phyloP scores from a whole-genome alignment of 1,284 basidiomycete species.

The Tilletia horrida region DNA sequence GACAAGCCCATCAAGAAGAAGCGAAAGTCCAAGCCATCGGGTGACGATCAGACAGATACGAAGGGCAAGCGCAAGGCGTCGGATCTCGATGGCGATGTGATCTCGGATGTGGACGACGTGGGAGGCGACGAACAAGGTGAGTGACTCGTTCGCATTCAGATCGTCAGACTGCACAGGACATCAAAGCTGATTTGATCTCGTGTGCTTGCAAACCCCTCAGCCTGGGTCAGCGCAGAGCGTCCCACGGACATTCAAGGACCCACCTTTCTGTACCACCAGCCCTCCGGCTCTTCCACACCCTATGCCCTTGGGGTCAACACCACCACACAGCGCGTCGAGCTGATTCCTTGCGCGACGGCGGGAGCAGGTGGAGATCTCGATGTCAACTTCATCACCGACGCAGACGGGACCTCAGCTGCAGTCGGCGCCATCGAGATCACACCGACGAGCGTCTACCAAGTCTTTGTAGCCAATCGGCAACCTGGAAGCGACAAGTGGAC shows the following conservation, averaged over 20 bases:
- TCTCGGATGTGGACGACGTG: slow-evolving; percentile 22
- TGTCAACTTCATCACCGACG: slow-evolving; percentile 20
- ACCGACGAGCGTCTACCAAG: slow-evolving; percentile 44
- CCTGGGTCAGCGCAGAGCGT: slow-evolving; percentile 34
- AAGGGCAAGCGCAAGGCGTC: slow-evolving; percentile 12
- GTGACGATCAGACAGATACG: background rate
- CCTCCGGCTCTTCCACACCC: background rate
- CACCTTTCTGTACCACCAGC: slow-evolving; percentile 30
- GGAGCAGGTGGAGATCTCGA: slow-evolving; percentile 14
- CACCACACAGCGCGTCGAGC: slow-evolving; percentile 31
- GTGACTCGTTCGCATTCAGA: background rate
- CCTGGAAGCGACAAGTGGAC: slow-evolving; percentile 33
- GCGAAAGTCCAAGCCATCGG: background rate
- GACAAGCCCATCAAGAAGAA: slow-evolving; percentile 6
- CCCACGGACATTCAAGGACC: slow-evolving; percentile 32
- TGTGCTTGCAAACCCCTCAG: slow-evolving; percentile 12
- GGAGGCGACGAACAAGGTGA: slow-evolving; percentile 38
- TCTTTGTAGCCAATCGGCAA: slow-evolving; percentile 41
- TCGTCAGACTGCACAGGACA: background rate
- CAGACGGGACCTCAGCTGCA: slow-evolving; percentile 20
- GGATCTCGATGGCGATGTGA: slow-evolving; percentile 7
- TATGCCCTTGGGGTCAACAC: slow-evolving; percentile 30
- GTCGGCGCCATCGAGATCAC: slow-evolving; percentile 23
- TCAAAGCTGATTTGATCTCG: background rate
- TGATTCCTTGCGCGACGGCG: slow-evolving; percentile 19